Evolutionary conservation across 192 early-diverging fungal genomes (phyloP).

Genomic region (Lobulomyces angularis): DNA sequence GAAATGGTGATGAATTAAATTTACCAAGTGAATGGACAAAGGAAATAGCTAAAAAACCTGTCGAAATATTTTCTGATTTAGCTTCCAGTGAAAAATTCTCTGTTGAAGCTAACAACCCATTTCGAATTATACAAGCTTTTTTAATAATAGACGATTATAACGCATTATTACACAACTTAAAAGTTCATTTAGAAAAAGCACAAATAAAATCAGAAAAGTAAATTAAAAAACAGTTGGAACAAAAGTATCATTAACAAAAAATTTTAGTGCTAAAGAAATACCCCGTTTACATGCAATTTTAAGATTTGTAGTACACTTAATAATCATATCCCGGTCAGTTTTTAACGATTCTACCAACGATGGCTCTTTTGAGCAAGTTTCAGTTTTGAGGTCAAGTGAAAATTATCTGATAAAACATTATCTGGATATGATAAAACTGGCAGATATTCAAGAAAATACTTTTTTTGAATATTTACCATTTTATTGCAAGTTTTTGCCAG

Average conservation of each 20-base stretch:
- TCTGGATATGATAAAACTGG: too few relatives aligned
- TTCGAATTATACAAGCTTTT: conserved; percentile 37
- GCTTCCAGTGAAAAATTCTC: conserved; percentile 1
- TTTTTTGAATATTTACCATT: too few relatives aligned
- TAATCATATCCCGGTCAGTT: conserved; percentile 53
- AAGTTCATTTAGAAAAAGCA: conserved; percentile 9
- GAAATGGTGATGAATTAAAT: neutral
- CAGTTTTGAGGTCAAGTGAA: too few relatives aligned
- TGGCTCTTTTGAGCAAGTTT: too few relatives aligned
- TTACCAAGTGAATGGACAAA: neutral
- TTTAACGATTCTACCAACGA: too few relatives aligned
- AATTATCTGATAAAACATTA: too few relatives aligned
- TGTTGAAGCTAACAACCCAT: conserved; percentile 17
- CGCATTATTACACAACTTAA: conserved; percentile 21
- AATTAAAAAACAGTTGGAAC: conserved; percentile 3
- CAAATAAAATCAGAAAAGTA: neutral
- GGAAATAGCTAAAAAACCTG: neutral
- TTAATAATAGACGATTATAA: conserved; percentile 30
- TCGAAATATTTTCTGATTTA: conserved; percentile 4
- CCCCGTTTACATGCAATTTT: conserved; percentile 36
- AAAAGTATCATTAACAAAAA: neutral
- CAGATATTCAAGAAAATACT: too few relatives aligned
- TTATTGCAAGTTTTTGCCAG: too few relatives aligned
- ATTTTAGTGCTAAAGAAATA: conserved; percentile 2
- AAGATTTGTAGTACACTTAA: conserved; percentile 56